Base-by-base conservation (phyloP, 108 stramenopile species). In the Nitzschia sp. region DNA sequence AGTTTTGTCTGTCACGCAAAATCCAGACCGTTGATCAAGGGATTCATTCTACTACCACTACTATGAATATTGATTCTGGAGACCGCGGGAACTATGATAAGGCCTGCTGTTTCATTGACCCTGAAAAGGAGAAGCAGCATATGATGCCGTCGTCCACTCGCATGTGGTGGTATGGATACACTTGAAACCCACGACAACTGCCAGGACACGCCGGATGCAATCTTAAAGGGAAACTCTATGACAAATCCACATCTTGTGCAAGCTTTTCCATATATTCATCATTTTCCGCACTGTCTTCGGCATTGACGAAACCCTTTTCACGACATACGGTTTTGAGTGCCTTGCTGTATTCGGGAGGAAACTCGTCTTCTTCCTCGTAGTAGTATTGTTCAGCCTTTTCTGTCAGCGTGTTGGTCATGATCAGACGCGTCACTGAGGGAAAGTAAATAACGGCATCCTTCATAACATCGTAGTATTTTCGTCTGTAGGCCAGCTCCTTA, bases 271-370 rank as follows among this genome's bases (percentile, higher is more conserved):
- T 67, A 48, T 67, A 67, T 18, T 54, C 54, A 38, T 67, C 66
- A 24, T 67, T 67, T 25, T 55, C 66, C 25, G 33, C 54, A 27
- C 30, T 55, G 9, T 67, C 66, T 38, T 55, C 66, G 1, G 38
- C 64, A 26, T 27, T 36, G 8, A 31, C 51, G n/a, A 27, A 32
- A 4, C 48, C 66, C 46, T 29, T 51, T 38, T 54, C 51, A 26
- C 66, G 66, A 67, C 47, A 48, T 19, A 67, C 66, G 1, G 66
- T 67, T 26, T 66, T 67, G n/a, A 75, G 49, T 53, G 74, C 74
- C 30, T 66, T 75, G 51, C 59, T 21, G 46, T 67, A 38, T 46
- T 75, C 67, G 32, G 64, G 42, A 34, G 74, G 67, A 8, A 66
- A 63, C 19, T 68, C 67, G 3, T 68, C 67, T 1, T 46, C 53